Conservation (phyloP, 176 grass and related monocot genomes). For the Triticum monococcum region DNA sequence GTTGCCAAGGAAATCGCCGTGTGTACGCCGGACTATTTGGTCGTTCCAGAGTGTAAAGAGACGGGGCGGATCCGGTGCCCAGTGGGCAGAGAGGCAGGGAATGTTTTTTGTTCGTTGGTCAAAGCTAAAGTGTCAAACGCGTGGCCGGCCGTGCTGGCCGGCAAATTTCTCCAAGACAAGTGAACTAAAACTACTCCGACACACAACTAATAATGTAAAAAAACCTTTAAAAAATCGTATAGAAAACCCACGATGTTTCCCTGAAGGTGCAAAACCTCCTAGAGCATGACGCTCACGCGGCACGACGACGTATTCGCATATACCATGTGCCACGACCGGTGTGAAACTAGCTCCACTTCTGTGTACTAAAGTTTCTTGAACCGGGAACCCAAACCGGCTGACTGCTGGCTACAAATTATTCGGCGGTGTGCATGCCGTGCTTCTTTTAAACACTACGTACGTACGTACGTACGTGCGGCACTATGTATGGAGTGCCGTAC, state of each 20-base stretch:
- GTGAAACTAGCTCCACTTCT: neutral
- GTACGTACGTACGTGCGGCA: neutral
- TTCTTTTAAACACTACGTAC: neutral
- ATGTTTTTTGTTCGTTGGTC: conserved; percentile 18
- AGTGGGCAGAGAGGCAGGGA: conserved; percentile 1
- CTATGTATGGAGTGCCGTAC: neutral
- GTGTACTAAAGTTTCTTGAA: neutral
- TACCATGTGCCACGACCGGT: neutral
- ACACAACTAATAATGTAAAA: neutral
- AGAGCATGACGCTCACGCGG: neutral
- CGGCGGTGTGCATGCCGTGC: neutral
- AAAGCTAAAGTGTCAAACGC: neutral
- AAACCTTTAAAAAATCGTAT: neutral
- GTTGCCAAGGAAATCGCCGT: conserved; percentile 27
- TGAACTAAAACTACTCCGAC: neutral
- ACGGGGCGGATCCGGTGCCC: neutral
- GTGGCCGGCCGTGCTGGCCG: conserved; percentile 24
- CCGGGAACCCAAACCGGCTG: neutral
- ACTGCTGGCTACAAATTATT: neutral
- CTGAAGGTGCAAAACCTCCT: neutral
- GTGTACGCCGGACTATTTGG: conserved; percentile 22
- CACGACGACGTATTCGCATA: neutral
- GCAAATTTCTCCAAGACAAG: neutral
- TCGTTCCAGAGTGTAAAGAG: neutral
- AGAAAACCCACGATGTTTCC: neutral